Evolutionary conservation across 768 basidiomycete species (phyloP).

Genomic region (Tricholoma sp.): DNA sequence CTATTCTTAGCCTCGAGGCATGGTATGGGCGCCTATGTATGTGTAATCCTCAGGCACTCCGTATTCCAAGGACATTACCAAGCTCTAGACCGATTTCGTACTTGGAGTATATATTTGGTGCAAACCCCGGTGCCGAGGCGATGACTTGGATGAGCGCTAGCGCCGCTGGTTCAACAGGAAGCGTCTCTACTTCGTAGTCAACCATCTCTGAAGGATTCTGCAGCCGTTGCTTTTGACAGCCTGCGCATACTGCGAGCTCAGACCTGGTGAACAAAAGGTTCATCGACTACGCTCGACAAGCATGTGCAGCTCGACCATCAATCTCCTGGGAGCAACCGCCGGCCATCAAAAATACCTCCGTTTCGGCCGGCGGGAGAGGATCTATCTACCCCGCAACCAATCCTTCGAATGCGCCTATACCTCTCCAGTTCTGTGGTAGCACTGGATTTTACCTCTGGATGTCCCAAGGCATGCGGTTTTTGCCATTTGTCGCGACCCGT

Average conservation of each 20-base stretch:
- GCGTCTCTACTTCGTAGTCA: neutral
- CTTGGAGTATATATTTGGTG: slow-evolving; percentile 7
- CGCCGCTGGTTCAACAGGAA: neutral
- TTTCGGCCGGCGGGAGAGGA: neutral
- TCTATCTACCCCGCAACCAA: neutral
- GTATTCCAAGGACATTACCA: neutral
- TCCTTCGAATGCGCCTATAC: neutral
- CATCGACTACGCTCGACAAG: neutral
- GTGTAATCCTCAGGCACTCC: neutral
- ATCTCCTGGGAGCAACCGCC: neutral
- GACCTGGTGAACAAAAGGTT: neutral
- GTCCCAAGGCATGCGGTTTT: neutral
- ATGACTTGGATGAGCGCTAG: neutral
- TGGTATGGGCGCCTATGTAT: neutral
- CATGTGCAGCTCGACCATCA: neutral
- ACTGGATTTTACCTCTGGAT: neutral
- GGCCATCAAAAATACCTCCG: neutral
- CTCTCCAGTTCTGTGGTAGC: neutral
- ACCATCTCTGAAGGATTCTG: neutral
- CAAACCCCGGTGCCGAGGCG: neutral
- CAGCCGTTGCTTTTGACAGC: slow-evolving; percentile 1
- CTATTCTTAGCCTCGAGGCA: neutral
- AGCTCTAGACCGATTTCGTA: neutral
- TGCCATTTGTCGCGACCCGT: neutral
- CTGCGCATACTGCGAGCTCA: neutral